Evolutionary conservation across 1,139 yeast species (phyloP).

Genomic region (Blastobotrys persicus): DNA sequence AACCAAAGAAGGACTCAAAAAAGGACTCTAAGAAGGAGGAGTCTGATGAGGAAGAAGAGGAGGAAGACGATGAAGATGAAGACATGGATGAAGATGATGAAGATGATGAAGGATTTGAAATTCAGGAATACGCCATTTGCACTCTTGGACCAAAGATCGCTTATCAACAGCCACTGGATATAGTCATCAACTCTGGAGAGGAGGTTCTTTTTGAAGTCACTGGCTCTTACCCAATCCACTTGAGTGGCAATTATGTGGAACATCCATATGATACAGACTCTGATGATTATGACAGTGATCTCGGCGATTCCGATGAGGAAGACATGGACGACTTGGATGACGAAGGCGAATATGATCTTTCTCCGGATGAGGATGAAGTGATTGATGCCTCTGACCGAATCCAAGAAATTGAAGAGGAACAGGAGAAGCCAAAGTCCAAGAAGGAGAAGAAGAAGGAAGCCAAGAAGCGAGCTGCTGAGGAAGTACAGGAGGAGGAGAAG

Average conservation of each 20-base stretch:
- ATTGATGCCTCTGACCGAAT: slow-evolving; percentile 30
- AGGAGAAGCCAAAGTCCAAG: slow-evolving; percentile 47
- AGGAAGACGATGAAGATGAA: slow-evolving; percentile 42
- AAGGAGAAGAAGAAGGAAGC: slow-evolving; percentile 47
- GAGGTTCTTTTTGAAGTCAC: slow-evolving; percentile 91
- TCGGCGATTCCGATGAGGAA: slow-evolving; percentile 44
- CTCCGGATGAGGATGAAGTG: slow-evolving; percentile 91
- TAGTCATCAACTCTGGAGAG: slow-evolving; percentile 90
- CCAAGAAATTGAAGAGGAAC: slow-evolving; percentile 41
- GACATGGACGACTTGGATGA: slow-evolving; percentile 47
- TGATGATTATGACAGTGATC: slow-evolving; percentile 40
- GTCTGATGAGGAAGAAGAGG: slow-evolving; percentile 27
- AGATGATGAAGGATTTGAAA: slow-evolving; percentile 59
- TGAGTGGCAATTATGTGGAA: slow-evolving; percentile 92
- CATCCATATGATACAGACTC: slow-evolving; percentile 82
- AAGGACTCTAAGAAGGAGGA: slow-evolving; percentile 19
- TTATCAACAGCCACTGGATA: slow-evolving; percentile 86
- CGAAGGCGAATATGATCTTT: slow-evolving; percentile 73
- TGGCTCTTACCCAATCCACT: slow-evolving; percentile 90
- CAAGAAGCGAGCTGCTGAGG: slow-evolving; percentile 40
- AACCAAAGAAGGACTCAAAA: slow-evolving; percentile 33
- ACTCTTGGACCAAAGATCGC: slow-evolving; percentile 78
- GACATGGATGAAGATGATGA: slow-evolving; percentile 52
- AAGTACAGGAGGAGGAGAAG: slow-evolving; percentile 28
- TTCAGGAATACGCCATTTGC: slow-evolving; percentile 79